Conservation (phyloP, 257 asterid genomes). For the Penstemon newberryi region DNA sequence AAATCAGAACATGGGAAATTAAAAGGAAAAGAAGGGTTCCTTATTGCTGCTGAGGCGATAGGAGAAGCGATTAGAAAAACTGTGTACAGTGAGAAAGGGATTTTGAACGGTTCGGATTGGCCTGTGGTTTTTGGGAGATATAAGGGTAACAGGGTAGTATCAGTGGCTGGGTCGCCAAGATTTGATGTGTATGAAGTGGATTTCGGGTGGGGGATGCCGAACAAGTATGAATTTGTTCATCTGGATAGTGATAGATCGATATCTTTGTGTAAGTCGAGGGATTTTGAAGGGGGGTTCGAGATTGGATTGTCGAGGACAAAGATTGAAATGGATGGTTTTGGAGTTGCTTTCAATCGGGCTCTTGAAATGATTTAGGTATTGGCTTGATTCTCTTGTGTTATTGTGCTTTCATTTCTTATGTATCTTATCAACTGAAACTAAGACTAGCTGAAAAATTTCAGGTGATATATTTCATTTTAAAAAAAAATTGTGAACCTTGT, state of each 20-base stretch:
- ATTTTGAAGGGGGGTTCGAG: too few relatives aligned
- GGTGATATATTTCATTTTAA: too few relatives aligned
- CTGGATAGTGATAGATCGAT: slow-evolving; percentile 1
- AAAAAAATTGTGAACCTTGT: too few relatives aligned
- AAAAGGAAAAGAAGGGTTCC: slow-evolving; percentile 11
- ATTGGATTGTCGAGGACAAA: too few relatives aligned
- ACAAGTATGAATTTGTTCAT: slow-evolving; percentile 28
- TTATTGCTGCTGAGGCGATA: not conserved
- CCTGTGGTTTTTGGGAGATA: not conserved
- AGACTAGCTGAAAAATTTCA: too few relatives aligned
- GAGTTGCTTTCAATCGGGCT: too few relatives aligned
- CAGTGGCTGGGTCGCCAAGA: slow-evolving; percentile 17
- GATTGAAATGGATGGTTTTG: too few relatives aligned
- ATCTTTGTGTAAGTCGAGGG: too few relatives aligned
- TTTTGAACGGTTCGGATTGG: slow-evolving; percentile 4
- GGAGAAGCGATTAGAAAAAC: slow-evolving; percentile 1
- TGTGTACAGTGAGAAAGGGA: not conserved
- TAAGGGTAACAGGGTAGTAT: not conserved
- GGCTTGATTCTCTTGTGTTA: too few relatives aligned
- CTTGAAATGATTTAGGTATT: too few relatives aligned
- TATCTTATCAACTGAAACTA: too few relatives aligned
- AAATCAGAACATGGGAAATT: not conserved
- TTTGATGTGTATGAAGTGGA: slow-evolving; percentile 26
- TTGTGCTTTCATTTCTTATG: too few relatives aligned
- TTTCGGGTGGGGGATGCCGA: slow-evolving; percentile 33